A percentile compares a stretch with the other conserved stretches of the same genome.
Evolutionary conservation across 2,329 filamentous ascomycete genomes (phyloP).

Genomic region (Aurifilum marmelostoma): DNA sequence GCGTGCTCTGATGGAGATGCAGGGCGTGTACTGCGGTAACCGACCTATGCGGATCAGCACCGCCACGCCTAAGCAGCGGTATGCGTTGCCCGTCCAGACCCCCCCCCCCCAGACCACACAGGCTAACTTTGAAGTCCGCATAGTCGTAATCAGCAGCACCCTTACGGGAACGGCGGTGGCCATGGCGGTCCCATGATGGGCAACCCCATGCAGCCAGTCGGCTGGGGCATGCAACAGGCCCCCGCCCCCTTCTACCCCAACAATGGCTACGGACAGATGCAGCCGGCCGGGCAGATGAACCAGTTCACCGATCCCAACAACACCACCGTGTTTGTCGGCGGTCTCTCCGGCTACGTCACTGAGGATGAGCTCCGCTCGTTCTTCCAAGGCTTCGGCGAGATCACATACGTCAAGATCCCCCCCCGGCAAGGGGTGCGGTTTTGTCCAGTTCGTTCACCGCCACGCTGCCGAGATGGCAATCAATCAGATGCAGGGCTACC

Average conservation of each 20-base stretch:
- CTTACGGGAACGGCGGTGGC: conserved; percentile 40
- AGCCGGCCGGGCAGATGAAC: conserved; percentile 70
- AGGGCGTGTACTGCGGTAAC: conserved; percentile 98
- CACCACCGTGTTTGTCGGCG: conserved; percentile 97
- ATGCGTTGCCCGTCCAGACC: conserved; percentile 35
- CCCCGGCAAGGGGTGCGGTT: conserved; percentile 97
- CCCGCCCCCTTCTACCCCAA: conserved; percentile 29
- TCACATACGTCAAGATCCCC: conserved; percentile 99
- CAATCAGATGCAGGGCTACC: conserved; percentile 99
- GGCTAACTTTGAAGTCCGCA: not conserved
- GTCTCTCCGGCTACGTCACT: conserved; percentile 95
- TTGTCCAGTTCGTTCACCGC: conserved; percentile 98
- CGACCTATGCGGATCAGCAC: conserved; percentile 98
- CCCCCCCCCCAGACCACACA: not conserved
- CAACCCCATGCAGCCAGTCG: conserved; percentile 47
- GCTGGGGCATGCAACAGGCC: conserved; percentile 41
- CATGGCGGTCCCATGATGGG: conserved; percentile 45
- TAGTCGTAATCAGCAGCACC: conserved; percentile 42
- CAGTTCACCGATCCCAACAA: conserved; percentile 99
- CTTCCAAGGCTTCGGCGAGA: conserved; percentile 99
- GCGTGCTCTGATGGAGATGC: conserved; percentile 95
- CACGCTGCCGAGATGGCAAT: conserved; percentile 99
- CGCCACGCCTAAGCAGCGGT: conserved; percentile 92
- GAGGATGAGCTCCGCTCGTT: conserved; percentile 99
- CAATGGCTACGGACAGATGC: conserved; percentile 35